A percentile compares a stretch with the other conserved stretches of the same genome.
phyloP scores from a whole-genome alignment of 495 filamentous ascomycete genomes.

The Lophium mytilinum region DNA sequence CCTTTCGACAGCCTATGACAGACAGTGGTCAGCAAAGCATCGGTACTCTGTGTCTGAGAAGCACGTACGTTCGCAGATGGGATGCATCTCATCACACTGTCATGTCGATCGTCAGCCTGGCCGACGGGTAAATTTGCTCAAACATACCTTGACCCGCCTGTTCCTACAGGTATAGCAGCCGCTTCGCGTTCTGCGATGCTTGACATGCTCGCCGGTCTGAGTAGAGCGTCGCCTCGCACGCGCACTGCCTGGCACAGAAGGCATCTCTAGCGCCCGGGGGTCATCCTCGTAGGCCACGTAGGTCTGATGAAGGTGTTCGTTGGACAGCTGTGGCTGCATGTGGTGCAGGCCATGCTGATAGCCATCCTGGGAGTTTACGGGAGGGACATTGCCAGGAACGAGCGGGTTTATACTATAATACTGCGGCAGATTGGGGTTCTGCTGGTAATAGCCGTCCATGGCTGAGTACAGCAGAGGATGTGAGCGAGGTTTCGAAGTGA shows the following conservation, averaged over 20 bases:
- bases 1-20: conserved; percentile 67
- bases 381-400: conserved; percentile 5
- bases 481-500: background rate
- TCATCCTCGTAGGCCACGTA: conserved; percentile 25
- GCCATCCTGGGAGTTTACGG: conserved; percentile 13
- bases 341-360: conserved; percentile 11
- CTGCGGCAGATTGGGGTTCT: conserved; percentile 19
- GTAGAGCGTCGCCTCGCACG: conserved; percentile 23
- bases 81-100: conserved; percentile 81
- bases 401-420: conserved; percentile 22
- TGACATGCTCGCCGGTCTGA: conserved; percentile 65
- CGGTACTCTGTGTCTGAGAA: no score
- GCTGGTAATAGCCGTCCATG: conserved; percentile 25
- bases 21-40: background rate
- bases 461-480: background rate
- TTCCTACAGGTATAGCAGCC: conserved; percentile 92
- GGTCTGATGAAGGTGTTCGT: conserved; percentile 17
- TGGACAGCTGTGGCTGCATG: conserved; percentile 7
- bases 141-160: conserved; percentile 74
- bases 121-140: conserved; percentile 3
- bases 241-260: conserved; percentile 1
- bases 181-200: conserved; percentile 86
- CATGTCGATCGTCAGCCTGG: conserved; percentile 10
- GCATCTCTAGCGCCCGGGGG: background rate
- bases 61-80: conserved; percentile 72